Conservation (phyloP, 257 asterid genomes). For the Perilla frutescens region DNA sequence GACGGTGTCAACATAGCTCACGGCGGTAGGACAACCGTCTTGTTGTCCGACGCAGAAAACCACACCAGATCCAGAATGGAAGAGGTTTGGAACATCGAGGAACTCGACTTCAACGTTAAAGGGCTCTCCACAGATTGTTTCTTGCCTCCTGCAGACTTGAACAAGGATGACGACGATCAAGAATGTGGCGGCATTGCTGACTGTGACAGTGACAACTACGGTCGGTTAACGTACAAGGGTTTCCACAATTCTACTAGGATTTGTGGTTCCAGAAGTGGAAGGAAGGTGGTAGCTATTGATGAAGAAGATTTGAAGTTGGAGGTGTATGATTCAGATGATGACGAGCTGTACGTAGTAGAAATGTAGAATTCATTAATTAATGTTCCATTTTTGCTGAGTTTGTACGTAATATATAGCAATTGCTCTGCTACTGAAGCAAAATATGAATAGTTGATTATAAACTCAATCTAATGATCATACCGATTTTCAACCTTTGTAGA, state of each 20-base stretch:
- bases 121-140: conserved; percentile 44
- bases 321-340: conserved; percentile 35
- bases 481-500: too few relatives aligned
- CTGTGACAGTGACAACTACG: neutral
- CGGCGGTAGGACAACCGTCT: conserved; percentile 45
- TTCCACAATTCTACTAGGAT: conserved; percentile 35
- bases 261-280: conserved; percentile 33
- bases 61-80: conserved; percentile 37
- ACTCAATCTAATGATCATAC: too few relatives aligned
- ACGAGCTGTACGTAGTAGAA: conserved; percentile 27
- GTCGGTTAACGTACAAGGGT: conserved; percentile 33
- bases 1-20: conserved; percentile 55
- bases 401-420: conserved; percentile 45
- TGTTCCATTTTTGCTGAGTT: conserved; percentile 21
- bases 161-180: conserved; percentile 41
- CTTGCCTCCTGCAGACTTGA: conserved; percentile 47
- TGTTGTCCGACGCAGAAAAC: conserved; percentile 15
- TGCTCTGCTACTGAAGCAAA: too few relatives aligned
- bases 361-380: too few relatives aligned
- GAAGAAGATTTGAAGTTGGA: conserved; percentile 42
- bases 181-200: conserved; percentile 19
- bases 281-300: conserved; percentile 58
- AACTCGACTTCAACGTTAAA: conserved; percentile 49
- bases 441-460: too few relatives aligned
- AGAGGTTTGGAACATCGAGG: conserved; percentile 50